A percentile compares a stretch with the other conserved stretches of the same genome.
These are phyloP conservation scores for Ilyonectria mors-panacis DNA, from an alignment of 2,329 filamentous ascomycete genomes.

Conservation along the genomic window DNA sequence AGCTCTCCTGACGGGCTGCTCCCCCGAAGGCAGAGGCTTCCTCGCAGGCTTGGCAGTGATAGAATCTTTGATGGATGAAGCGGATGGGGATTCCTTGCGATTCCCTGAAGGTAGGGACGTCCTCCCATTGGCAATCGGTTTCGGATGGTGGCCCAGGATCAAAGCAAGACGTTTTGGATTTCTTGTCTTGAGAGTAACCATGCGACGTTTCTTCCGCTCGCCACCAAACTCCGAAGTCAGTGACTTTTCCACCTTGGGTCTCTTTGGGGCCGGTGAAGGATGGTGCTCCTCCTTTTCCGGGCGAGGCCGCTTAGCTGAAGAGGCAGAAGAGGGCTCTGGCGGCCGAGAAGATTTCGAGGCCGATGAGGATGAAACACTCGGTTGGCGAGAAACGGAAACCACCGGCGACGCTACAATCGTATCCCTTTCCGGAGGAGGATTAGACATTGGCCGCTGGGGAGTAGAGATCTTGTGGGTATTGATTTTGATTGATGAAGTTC, in stretches of 20 bases:
- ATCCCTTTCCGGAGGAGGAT: slow-evolving; percentile 39
- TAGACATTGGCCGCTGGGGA: slow-evolving; percentile 39
- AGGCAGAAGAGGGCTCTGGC: slow-evolving; percentile 37
- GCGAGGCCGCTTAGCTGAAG: slow-evolving; percentile 54
- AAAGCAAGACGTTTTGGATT: slow-evolving; percentile 54
- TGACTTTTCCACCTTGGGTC: slow-evolving; percentile 55
- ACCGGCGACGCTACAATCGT: slow-evolving; percentile 48
- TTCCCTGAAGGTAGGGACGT: slow-evolving; percentile 53
- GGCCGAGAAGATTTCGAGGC: slow-evolving; percentile 39
- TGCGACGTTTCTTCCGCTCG: slow-evolving; percentile 51
- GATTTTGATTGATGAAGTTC: slow-evolving; percentile 58
- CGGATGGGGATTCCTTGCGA: slow-evolving; percentile 44
- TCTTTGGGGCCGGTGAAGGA: slow-evolving; percentile 54
- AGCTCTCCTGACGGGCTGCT: slow-evolving; percentile 48
- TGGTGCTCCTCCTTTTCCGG: slow-evolving; percentile 55
- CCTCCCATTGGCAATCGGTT: slow-evolving; percentile 42
- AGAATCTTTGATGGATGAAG: slow-evolving; percentile 47
- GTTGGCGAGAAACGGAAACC: slow-evolving; percentile 38
- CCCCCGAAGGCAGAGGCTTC: slow-evolving; percentile 55
- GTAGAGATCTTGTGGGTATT: slow-evolving; percentile 51
- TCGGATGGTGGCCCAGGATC: slow-evolving; percentile 50
- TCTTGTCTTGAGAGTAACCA: slow-evolving; percentile 56
- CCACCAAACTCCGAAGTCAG: slow-evolving; percentile 38
- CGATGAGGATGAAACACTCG: slow-evolving; percentile 41
- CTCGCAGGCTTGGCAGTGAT: slow-evolving; percentile 54